Evolutionary conservation across 2,329 filamentous ascomycete genomes (phyloP).

Genomic region (Ceratocystis cacaofunesta): DNA sequence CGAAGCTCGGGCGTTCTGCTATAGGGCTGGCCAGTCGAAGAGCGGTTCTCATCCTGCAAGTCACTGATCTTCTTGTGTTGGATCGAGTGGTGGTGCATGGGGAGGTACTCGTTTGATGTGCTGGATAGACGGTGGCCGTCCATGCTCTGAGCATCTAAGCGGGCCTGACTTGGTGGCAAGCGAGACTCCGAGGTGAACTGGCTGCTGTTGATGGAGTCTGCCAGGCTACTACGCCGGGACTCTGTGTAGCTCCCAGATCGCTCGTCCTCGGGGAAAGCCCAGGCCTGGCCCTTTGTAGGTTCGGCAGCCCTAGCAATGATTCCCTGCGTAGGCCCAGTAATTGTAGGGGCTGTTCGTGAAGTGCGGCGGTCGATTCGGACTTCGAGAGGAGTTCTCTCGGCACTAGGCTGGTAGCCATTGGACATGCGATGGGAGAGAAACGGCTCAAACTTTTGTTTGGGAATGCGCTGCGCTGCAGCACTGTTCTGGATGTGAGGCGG

Average conservation of each 20-base stretch:
- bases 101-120: constrained; percentile 40
- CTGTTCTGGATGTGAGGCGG: constrained; percentile 64
- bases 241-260: constrained; percentile 30
- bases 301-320: constrained; percentile 55
- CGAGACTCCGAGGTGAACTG: constrained; percentile 63
- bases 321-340: constrained; percentile 53
- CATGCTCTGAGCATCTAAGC: constrained; percentile 44
- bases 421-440: constrained; percentile 45
- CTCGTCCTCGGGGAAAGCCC: constrained; percentile 67
- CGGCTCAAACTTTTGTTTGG: constrained; percentile 36
- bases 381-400: constrained; percentile 41
- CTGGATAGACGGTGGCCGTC: constrained; percentile 32
- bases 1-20: constrained; percentile 69
- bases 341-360: constrained; percentile 55
- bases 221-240: constrained; percentile 60
- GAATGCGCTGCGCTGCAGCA: constrained; percentile 54
- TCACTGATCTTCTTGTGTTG: constrained; percentile 59
- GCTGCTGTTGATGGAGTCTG: constrained; percentile 64
- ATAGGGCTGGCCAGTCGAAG: constrained; percentile 53
- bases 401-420: constrained; percentile 48
- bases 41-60: constrained; percentile 41
- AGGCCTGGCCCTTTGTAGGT: constrained; percentile 68
- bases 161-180: constrained; percentile 55
- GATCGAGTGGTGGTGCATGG: constrained; percentile 58
- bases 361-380: constrained; percentile 29